Base-by-base conservation (phyloP, 179 eudicot genomes). In the Carnegiea gigantea region DNA sequence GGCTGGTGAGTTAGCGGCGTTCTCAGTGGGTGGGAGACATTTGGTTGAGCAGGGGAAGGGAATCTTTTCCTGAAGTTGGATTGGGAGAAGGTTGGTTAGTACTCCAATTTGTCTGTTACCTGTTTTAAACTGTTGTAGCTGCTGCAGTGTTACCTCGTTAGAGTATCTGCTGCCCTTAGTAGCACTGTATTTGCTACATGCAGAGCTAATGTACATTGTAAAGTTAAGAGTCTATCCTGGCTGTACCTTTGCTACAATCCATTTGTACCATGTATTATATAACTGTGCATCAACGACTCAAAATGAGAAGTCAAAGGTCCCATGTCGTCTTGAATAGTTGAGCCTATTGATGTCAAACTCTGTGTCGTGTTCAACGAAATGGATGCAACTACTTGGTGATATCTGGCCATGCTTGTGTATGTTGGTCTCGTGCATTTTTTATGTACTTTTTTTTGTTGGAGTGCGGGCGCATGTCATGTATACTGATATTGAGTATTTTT, bases 401-500 rank as follows among this genome's bases (percentile, higher is more conserved):
- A 21, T 13, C 54, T 53, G 75, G 65, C 44, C 77, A 15, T 74
- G 33, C 78, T 75, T 64, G 71, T 59, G 57, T 74, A 80, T 74
- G 73, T 70, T 36, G 15, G 15, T 76, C 46, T 21, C 65, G 30
- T 75, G 10, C 26, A 43, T 51, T 9, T 51, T 40, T 5, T 17
- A 51, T 51, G 17, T 51, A 2, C 57, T 4, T 40, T 51, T 51
- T 51, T 51, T 51, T 1, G 10, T 51, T 51, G 20, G 5, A 20
- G 18, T 51, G 18, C 60, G 28, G 23, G 59, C 46, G 6, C 65
- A 46, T 80, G 54, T 70, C 23, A 77, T 73, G 43, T 71, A 43
- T 78, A 57, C 88, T 94, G 77, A 88, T 77, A 17, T 23, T 7
- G 28, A 48, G 24, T 79, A 24, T 78, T 75, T n/a, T 84, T 64